Base-by-base conservation (phyloP, 2,329 filamentous ascomycete genomes). In the Colletotrichum tabaci region DNA sequence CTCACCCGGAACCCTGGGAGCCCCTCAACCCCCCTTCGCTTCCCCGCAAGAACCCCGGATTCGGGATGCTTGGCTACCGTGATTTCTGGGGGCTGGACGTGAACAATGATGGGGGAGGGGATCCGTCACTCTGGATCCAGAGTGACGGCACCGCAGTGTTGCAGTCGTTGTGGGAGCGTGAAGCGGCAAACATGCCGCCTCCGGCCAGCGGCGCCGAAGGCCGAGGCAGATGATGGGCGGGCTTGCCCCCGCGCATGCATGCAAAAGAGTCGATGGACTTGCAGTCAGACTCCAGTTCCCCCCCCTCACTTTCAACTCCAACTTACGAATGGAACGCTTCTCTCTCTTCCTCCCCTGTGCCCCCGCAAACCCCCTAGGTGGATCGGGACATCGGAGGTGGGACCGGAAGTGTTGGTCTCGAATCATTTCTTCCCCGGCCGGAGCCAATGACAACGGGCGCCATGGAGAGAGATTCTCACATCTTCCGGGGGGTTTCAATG, bases 31-130 rank as follows among this genome's bases (percentile, higher is more conserved):
- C 55, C 5, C 12, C 13, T 44, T 58, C 9, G 26, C 26, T 46
- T 61, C 67, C 56, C 67, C 67, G 63, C 67, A 71, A 61, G 56
- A 50, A 57, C 67, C 67, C 67, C 67, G 38, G 67, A 71, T 71
- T 61, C 50, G 35, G 21, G 49, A 71, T 52, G 10, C 67, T 71
- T 71, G 67, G 67, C 63, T 57, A 38, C n/a, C 16, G 44, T 35
- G 67, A 56, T 66, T 38, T 61, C 67, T 52, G 53, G 65, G 40
- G 62, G 21, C 6, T 42, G 26, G 21, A 21, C 42, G 15, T n/a
- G 42, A 49, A 21, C 35, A 4, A 16, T 9, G 16, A 8, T n/a
- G 13, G 23, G n/a, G 44, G 38, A 16, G 57, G 40, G 42, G 26
- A 10, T 44, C 47, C 60, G 44, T 53, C 18, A 8, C 18, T 2